phyloP scores from a whole-genome alignment of 805 yeast species.

The Yarrowia porcina region DNA sequence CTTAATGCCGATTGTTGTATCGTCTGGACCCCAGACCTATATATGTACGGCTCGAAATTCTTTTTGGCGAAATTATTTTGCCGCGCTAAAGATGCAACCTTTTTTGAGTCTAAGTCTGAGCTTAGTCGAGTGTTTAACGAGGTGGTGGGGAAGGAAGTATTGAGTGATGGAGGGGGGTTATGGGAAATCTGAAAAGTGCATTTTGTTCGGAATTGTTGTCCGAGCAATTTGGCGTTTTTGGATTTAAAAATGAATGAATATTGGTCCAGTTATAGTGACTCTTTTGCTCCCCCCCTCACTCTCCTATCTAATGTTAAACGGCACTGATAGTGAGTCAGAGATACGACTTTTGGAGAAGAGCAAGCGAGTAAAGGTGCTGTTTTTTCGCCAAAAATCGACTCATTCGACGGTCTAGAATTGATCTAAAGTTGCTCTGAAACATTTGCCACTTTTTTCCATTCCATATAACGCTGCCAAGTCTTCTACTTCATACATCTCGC shows the following conservation, averaged over 20 bases:
- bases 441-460: not conserved
- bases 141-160: not conserved
- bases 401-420: not conserved
- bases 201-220: not conserved
- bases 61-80: no score
- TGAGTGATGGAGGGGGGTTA: not conserved
- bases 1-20: no score
- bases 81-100: not conserved
- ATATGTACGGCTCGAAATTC: not conserved
- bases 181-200: not conserved
- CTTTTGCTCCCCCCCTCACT: no score
- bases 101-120: no score
- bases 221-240: not conserved
- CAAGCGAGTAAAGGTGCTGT: no score
- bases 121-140: not conserved
- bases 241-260: not conserved
- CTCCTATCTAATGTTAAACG: not conserved
- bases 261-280: not conserved
- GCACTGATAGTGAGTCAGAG: slow-evolving; percentile 1
- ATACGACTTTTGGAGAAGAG: not conserved
- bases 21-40: not conserved
- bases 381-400: not conserved
- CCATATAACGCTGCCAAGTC: not conserved
- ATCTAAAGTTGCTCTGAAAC: not conserved
- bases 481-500: not conserved